phyloP scores from a whole-genome alignment of 129 eudicot genomes.

The Ambrosia trifida region DNA sequence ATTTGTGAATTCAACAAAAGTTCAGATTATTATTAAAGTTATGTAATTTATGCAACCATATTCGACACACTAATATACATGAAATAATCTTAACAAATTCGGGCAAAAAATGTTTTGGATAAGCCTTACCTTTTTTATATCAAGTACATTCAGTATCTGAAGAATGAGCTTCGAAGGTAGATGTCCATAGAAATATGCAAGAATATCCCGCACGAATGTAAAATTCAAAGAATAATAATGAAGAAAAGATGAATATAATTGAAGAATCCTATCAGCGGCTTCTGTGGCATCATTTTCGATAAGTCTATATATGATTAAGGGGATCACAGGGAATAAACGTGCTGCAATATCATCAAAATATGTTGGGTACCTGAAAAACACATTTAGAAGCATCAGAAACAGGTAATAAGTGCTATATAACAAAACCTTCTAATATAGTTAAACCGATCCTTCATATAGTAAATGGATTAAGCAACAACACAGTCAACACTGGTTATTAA shows the following conservation, averaged over 20 bases:
- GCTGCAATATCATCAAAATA: conserved; percentile 83
- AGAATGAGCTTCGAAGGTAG: conserved; percentile 69
- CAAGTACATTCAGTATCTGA: conserved; percentile 57
- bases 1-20: background rate
- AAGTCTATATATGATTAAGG: conserved; percentile 67
- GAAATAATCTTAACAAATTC: no score
- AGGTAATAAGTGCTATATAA: conserved; percentile 51
- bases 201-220: conserved; percentile 81
- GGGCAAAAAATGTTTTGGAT: background rate
- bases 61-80: background rate
- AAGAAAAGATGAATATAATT: conserved; percentile 55
- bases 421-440: background rate
- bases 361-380: conserved; percentile 58
- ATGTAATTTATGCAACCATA: background rate
- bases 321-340: conserved; percentile 76
- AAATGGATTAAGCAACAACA: background rate
- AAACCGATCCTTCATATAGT: background rate
- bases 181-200: conserved; percentile 81
- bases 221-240: conserved; percentile 69
- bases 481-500: background rate
- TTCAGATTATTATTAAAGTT: background rate
- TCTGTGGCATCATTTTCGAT: conserved; percentile 74
- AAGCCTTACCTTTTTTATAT: conserved; percentile 57
- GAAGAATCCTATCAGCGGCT: conserved; percentile 69
- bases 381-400: conserved; percentile 23